phyloP scores from a whole-genome alignment of 768 basidiomycete species.

The Nevesoporus exiguus region DNA sequence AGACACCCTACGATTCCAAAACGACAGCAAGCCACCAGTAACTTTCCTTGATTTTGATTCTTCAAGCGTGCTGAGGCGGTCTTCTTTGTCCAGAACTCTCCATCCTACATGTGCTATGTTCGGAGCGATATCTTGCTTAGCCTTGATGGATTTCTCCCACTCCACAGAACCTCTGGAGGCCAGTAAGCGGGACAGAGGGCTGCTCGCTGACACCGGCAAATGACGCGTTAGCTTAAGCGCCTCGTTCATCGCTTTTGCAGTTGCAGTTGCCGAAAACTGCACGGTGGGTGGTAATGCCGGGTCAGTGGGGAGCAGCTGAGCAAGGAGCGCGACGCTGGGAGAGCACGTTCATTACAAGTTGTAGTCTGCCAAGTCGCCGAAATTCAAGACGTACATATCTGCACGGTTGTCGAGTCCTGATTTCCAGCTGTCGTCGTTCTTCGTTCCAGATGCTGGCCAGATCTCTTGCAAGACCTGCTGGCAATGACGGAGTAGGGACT shows the following conservation, averaged over 20 bases:
- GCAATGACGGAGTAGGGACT: constrained; percentile 52
- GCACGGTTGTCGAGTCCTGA: constrained; percentile 48
- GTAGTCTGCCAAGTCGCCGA: not conserved
- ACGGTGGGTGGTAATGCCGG: constrained; percentile 46
- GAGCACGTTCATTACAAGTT: constrained; percentile 4
- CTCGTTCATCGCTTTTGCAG: constrained; percentile 55
- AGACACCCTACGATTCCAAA: constrained; percentile 54
- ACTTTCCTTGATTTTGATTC: constrained; percentile 47
- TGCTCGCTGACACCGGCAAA: constrained; percentile 46
- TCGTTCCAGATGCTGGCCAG: constrained; percentile 41
- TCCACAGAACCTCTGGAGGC: constrained; percentile 69
- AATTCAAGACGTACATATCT: constrained; percentile 50
- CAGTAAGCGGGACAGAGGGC: constrained; percentile 69
- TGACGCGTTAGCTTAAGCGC: constrained; percentile 65
- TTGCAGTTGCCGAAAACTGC: constrained; percentile 54
- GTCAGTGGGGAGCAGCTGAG: constrained; percentile 49
- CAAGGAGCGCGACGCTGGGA: constrained; percentile 39
- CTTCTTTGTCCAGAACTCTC: constrained; percentile 63
- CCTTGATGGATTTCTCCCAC: constrained; percentile 70
- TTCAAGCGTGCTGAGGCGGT: constrained; percentile 28
- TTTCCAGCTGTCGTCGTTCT: constrained; percentile 35
- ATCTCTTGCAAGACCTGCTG: constrained; percentile 49
- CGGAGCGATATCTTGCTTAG: constrained; percentile 42
- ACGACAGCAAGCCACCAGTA: constrained; percentile 62
- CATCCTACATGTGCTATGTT: constrained; percentile 66